phyloP scores from a whole-genome alignment of 768 basidiomycete genomes.

The Lactifluus subvellereus region DNA sequence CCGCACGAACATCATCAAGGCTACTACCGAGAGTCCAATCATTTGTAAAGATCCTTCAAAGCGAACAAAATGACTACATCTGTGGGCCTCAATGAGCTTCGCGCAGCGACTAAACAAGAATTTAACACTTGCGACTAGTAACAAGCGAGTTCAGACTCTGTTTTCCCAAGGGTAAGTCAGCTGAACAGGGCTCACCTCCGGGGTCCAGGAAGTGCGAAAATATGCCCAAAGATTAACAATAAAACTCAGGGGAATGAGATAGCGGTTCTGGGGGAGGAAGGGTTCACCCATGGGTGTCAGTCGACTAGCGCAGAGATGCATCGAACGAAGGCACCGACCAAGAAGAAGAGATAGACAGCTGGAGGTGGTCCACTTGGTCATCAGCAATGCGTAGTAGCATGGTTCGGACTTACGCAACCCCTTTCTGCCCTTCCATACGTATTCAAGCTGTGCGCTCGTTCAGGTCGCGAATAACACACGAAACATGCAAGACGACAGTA shows the following conservation, averaged over 20 bases:
- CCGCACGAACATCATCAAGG: constrained; percentile 56
- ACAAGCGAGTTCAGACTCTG: constrained; percentile 38
- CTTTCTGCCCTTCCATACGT: constrained; percentile 48
- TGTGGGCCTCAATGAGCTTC: not conserved
- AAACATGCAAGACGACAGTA: constrained; percentile 11
- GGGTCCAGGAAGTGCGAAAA: constrained; percentile 24
- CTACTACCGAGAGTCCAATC: constrained; percentile 47
- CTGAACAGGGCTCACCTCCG: constrained; percentile 11
- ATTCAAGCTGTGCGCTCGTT: constrained; percentile 37
- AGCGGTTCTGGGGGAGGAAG: constrained; percentile 57
- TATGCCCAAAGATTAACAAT: constrained; percentile 45
- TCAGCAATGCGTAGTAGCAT: not conserved
- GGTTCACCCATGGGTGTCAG: not conserved
- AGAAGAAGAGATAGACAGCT: constrained; percentile 36
- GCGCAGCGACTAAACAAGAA: not conserved
- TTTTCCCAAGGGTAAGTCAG: not conserved
- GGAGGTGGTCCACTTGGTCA: not conserved
- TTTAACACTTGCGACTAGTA: constrained; percentile 28
- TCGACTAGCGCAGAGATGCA: not conserved
- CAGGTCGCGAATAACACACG: not conserved
- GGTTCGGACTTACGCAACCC: constrained; percentile 36
- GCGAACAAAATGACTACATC: constrained; percentile 30
- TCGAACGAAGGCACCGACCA: constrained; percentile 28
- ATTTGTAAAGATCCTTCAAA: constrained; percentile 42
- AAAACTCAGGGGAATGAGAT: constrained; percentile 57